A percentile compares a stretch with the other conserved stretches of the same genome.
These are phyloP conservation scores for Pontederia paniculata DNA, from an alignment of 176 grass and related monocot species.

Conservation along the genomic window DNA sequence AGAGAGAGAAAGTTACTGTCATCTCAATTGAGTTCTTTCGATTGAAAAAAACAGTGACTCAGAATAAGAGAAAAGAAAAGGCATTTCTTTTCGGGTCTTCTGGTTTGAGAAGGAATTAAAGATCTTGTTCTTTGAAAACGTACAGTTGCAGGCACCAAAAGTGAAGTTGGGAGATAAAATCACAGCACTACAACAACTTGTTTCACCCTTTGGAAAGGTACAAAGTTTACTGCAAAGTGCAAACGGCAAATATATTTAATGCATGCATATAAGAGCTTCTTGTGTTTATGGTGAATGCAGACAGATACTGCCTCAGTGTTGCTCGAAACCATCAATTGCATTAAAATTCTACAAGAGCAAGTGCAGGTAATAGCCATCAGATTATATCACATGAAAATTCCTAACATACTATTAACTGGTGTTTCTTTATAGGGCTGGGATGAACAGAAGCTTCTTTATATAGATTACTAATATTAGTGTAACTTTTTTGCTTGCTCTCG, in stretches of 20 bases:
- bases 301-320: conserved; percentile 16
- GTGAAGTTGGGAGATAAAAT: conserved; percentile 19
- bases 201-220: conserved; percentile 27
- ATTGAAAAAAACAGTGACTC: no score
- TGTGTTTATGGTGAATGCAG: not conserved
- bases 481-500: not conserved
- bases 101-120: no score
- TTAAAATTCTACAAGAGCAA: conserved; percentile 15
- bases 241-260: not conserved
- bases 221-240: not conserved
- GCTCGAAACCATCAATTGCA: conserved; percentile 10
- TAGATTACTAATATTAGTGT: not conserved
- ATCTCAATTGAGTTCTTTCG: no score
- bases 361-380: conserved; percentile 1
- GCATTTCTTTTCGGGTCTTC: no score
- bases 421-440: not conserved
- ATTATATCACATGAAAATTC: no score
- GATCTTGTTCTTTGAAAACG: not conserved
- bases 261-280: not conserved
- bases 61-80: no score
- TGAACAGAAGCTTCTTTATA: no score
- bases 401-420: no score
- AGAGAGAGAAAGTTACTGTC: no score
- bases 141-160: conserved; percentile 10
- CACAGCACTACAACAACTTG: conserved; percentile 15